These are phyloP conservation scores for Phytophthora crassamura DNA, from an alignment of 352 stramenopile genomes.

Conservation along the genomic window DNA sequence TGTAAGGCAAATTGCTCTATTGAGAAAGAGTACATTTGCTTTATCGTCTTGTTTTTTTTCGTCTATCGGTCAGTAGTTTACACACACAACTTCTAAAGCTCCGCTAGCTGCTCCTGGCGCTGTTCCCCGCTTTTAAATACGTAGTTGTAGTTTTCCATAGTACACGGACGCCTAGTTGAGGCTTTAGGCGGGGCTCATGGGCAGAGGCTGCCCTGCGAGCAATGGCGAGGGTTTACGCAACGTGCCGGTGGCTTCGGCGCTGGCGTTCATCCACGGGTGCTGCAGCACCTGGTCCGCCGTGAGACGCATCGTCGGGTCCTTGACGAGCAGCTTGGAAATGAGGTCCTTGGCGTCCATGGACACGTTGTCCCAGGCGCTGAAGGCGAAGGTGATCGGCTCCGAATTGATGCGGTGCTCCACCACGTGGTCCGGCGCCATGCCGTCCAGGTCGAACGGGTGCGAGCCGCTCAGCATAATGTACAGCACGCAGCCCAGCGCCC, in stretches of 20 bases:
- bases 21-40: slow-evolving; percentile 13
- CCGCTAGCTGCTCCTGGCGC: neutral
- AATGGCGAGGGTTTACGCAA: slow-evolving; percentile 27
- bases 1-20: slow-evolving; percentile 8
- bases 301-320: slow-evolving; percentile 84
- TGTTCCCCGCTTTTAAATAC: slow-evolving; percentile 37
- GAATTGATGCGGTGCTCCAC: slow-evolving; percentile 85
- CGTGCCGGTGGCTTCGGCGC: slow-evolving; percentile 12
- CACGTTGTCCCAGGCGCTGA: slow-evolving; percentile 68
- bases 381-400: slow-evolving; percentile 58
- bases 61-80: slow-evolving; percentile 21
- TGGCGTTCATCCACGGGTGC: slow-evolving; percentile 89
- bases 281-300: slow-evolving; percentile 91
- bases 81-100: slow-evolving; percentile 19
- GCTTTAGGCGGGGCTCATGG: slow-evolving; percentile 30
- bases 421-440: slow-evolving; percentile 80
- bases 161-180: slow-evolving; percentile 11
- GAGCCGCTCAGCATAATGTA: slow-evolving; percentile 94
- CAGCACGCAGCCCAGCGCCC: slow-evolving; percentile 92
- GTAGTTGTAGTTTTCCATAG: slow-evolving; percentile 27
- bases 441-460: slow-evolving; percentile 94
- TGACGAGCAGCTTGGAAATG: slow-evolving; percentile 85
- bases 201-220: slow-evolving; percentile 33
- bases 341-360: slow-evolving; percentile 92
- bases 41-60: neutral